phyloP scores from a whole-genome alignment of 2,329 filamentous ascomycete species.

The Calonectria honghensis region DNA sequence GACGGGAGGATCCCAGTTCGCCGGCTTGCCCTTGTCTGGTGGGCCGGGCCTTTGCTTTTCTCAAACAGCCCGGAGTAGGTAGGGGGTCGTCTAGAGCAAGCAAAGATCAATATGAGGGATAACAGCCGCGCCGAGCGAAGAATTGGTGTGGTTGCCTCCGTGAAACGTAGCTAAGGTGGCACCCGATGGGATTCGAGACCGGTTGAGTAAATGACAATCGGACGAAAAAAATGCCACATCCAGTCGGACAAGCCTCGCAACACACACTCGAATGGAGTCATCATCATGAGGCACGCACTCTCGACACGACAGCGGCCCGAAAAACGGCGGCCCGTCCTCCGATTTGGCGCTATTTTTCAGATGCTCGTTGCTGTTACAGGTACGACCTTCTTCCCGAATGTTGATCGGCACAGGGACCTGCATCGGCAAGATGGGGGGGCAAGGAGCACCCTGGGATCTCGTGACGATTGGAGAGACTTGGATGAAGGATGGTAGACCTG shows the following conservation, averaged over 20 bases:
- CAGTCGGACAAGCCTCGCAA: slow-evolving; percentile 29
- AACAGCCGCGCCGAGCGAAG: slow-evolving; percentile 48
- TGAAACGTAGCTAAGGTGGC: slow-evolving; percentile 41
- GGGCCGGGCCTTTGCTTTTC: slow-evolving; percentile 42
- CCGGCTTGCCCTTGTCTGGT: slow-evolving; percentile 21
- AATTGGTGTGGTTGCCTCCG: slow-evolving; percentile 37
- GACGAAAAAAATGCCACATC: slow-evolving; percentile 24
- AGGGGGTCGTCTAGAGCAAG: slow-evolving; percentile 34
- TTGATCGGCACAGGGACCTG: slow-evolving; percentile 45
- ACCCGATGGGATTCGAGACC: slow-evolving; percentile 44
- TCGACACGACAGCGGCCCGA: slow-evolving; percentile 20
- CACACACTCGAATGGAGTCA: slow-evolving; percentile 31
- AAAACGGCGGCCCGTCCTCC: slow-evolving; percentile 14
- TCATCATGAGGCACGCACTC: slow-evolving; percentile 12
- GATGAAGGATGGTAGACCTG: slow-evolving; percentile 12
- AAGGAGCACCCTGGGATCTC: slow-evolving; percentile 34
- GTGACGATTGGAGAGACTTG: slow-evolving; percentile 32
- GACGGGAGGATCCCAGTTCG: slow-evolving; percentile 39
- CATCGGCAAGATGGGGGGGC: slow-evolving; percentile 23
- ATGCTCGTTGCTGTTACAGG: slow-evolving; percentile 28
- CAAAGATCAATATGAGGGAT: slow-evolving; percentile 35
- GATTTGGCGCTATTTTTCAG: slow-evolving; percentile 13
- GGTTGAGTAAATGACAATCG: slow-evolving; percentile 36
- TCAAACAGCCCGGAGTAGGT: slow-evolving; percentile 34
- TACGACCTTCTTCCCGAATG: slow-evolving; percentile 40